Base-by-base conservation (phyloP, 192 early-diverging fungal species). In the Dissophora ornata region DNA sequence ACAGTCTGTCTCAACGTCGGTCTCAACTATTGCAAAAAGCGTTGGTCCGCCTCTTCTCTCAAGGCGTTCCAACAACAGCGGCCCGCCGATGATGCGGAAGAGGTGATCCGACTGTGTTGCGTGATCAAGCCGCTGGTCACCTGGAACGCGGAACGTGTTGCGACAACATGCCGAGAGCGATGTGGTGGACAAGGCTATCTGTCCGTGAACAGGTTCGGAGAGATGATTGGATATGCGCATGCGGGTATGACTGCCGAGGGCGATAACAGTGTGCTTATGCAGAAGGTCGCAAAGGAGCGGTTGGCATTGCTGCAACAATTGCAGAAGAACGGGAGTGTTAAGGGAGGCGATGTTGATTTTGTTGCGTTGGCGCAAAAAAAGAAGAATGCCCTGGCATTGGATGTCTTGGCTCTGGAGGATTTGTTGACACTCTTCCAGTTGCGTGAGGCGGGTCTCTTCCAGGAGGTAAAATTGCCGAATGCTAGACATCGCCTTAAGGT, bases 191-290 rank as follows among this genome's bases (percentile, higher is more conserved):
- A 89, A 70, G 92, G 92, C 1, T 93, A 92, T 77, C 78, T 93
- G 29, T 75, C 81, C 19, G 74, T 83, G 54, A 91, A 91, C 74
- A 77, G 88, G 52, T 83, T 93, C 57, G 89, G 86, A 22, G 64
- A 82, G 25, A 80, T 81, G 55, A 87, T 93, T 80, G 89, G 89
- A 10, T 90, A 91, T 61, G 81, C 89, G 10, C 92, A 93, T 66
- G 89, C 90, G 12, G 90, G 90, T 54, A 92, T 92, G 82, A 90
- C 92, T 12, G 92, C 92, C 33, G 92, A 93, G 80, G 92, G 92
- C 22, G 92, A 93, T 61, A 92, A 91, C 80, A 85, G 84, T 47
- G 89, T 93, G 18, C 69, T 92, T 55, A 91, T 90, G 83, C 90
- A 90, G 67, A 93, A 93, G 81, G 90, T 92, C 33, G 73, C 86